Evolutionary conservation across 2,329 filamentous ascomycete genomes (phyloP).

Genomic region (Cytospora schulzeri): DNA sequence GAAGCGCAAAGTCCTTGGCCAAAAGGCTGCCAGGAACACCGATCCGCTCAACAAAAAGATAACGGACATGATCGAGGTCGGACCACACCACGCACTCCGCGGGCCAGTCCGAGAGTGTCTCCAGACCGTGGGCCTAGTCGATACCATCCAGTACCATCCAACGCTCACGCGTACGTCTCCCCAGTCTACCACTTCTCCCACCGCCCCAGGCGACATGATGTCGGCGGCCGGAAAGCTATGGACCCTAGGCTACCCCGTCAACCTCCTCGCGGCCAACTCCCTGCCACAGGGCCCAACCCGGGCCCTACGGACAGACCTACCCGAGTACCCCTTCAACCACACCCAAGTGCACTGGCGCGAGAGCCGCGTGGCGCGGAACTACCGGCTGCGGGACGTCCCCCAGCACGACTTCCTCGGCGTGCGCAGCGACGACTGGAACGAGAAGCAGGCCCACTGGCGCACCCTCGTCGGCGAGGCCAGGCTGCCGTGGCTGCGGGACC

Average conservation of each 20-base stretch:
- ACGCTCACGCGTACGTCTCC: not conserved
- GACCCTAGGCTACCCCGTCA: not conserved
- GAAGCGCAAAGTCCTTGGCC: constrained; percentile 13
- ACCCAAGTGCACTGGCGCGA: not conserved
- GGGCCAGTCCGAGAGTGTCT: constrained; percentile 31
- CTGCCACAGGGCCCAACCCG: no score
- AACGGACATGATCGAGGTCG: constrained; percentile 31
- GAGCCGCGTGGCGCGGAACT: constrained; percentile 35
- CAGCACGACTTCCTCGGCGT: constrained; percentile 33
- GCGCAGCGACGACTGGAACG: not conserved
- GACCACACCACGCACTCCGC: constrained; percentile 33
- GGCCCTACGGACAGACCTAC: not conserved
- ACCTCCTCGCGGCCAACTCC: not conserved
- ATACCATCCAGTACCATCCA: not conserved
- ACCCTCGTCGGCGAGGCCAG: not conserved
- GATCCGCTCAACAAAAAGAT: not conserved
- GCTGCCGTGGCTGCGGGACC: not conserved
- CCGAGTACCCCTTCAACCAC: constrained; percentile 10
- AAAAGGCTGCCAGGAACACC: constrained; percentile 7
- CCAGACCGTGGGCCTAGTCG: not conserved
- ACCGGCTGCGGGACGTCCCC: constrained; percentile 35
- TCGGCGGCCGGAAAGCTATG: not conserved
- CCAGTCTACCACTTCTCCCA: not conserved
- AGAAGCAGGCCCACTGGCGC: constrained; percentile 1
- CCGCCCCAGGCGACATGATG: not conserved